A percentile compares a stretch with the other conserved stretches of the same genome.
phyloP scores from a whole-genome alignment of 2,329 filamentous ascomycete genomes.

The Colletotrichum euphorbiae region DNA sequence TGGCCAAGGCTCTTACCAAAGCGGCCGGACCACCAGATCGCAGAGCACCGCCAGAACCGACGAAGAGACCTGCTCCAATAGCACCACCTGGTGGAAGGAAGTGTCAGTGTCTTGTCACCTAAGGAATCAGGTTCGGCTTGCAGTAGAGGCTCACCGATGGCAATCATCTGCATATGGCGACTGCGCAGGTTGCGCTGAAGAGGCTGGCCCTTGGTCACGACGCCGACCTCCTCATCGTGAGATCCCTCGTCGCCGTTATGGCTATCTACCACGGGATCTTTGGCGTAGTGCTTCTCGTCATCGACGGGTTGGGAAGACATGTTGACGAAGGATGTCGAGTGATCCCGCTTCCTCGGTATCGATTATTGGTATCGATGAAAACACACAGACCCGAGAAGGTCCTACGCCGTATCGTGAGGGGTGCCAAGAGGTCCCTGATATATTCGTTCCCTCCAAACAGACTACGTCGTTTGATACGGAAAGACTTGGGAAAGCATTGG shows the following conservation, averaged over 20 bases:
- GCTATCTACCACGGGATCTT: conserved; percentile 22
- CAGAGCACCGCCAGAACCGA: conserved; percentile 67
- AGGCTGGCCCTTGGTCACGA: conserved; percentile 44
- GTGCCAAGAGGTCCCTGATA: conserved; percentile 22
- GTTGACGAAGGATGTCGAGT: neutral
- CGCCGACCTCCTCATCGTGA: conserved; percentile 52
- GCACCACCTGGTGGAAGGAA: conserved; percentile 63
- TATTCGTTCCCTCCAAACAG: conserved; percentile 15
- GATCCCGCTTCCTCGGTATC: neutral
- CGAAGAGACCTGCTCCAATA: conserved; percentile 74
- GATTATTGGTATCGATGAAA: conserved; percentile 1
- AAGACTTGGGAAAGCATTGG: neutral
- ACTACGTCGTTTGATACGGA: neutral
- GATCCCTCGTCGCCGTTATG: conserved; percentile 23
- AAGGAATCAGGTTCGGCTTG: conserved; percentile 40
- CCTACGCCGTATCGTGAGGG: neutral
- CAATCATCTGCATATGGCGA: conserved; percentile 72
- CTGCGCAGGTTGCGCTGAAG: conserved; percentile 57
- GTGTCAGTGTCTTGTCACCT: conserved; percentile 20
- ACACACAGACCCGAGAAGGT: neutral
- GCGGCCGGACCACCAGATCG: conserved; percentile 59
- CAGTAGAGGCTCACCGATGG: conserved; percentile 56
- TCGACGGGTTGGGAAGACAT: conserved; percentile 33
- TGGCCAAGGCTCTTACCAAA: conserved; percentile 52
- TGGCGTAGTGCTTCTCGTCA: conserved; percentile 30